Evolutionary conservation across 2,329 filamentous ascomycete genomes (phyloP).

Genomic region (Fusarium incarnatum): DNA sequence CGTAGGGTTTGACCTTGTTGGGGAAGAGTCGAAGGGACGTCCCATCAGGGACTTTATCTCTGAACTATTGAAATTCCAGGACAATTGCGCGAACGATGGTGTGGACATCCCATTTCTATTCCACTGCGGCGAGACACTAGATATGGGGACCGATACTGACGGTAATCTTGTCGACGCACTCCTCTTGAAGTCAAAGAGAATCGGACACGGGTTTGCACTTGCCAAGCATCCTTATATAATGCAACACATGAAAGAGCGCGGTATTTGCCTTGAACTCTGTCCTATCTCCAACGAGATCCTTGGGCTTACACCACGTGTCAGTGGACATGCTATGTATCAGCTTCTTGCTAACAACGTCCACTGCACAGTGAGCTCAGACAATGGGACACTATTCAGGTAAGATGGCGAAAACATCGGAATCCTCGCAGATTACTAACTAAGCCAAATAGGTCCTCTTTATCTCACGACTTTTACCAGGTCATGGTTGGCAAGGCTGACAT

Average conservation of each 20-base stretch:
- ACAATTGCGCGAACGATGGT: constrained; percentile 58
- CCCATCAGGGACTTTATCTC: constrained; percentile 67
- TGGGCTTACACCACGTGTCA: constrained; percentile 73
- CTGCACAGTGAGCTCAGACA: constrained; percentile 80
- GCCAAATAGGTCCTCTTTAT: constrained; percentile 70
- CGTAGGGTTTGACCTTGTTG: constrained; percentile 75
- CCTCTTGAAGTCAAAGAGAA: constrained; percentile 73
- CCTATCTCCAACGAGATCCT: constrained; percentile 83
- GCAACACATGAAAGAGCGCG: constrained; percentile 70
- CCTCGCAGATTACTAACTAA: constrained; percentile 2
- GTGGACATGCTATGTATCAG: constrained; percentile 74
- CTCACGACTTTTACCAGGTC: constrained; percentile 82
- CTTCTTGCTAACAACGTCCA: constrained; percentile 78
- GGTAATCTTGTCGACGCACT: constrained; percentile 77
- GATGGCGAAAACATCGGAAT: constrained; percentile 22
- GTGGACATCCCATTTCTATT: constrained; percentile 78
- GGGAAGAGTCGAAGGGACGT: constrained; percentile 71
- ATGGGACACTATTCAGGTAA: constrained; percentile 77
- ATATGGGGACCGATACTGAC: constrained; percentile 72
- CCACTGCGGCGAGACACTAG: constrained; percentile 80
- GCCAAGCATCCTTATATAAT: constrained; percentile 75
- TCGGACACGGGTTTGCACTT: constrained; percentile 79
- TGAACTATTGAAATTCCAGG: constrained; percentile 68
- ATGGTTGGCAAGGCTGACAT: constrained; percentile 76
- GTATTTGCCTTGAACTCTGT: constrained; percentile 79